Evolutionary conservation across 2,329 filamentous ascomycete genomes (phyloP).

Genomic region (Phaeosphaeria sp.): DNA sequence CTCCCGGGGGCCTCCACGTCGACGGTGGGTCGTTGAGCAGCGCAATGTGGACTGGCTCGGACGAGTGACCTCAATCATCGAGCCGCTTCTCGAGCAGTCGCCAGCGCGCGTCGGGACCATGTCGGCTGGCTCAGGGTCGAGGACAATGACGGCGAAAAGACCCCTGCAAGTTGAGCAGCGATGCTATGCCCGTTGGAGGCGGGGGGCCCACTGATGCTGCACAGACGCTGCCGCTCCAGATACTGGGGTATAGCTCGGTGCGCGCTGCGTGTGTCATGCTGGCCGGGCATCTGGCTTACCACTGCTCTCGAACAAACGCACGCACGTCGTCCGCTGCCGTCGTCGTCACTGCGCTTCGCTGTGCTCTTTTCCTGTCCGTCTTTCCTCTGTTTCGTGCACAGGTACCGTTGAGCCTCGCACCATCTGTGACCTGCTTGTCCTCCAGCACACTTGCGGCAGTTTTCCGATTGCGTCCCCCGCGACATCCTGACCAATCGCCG

Average conservation of each 20-base stretch:
- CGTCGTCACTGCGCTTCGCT: constrained; percentile 16
- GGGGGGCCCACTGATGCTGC: constrained; percentile 22
- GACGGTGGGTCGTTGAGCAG: constrained; percentile 11
- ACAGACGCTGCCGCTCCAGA: too few species aligned
- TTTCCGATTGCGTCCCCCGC: constrained; percentile 16
- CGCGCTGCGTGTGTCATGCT: constrained; percentile 37
- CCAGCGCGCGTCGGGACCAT: constrained; percentile 5
- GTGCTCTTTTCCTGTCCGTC: background rate
- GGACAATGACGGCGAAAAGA: constrained; percentile 15
- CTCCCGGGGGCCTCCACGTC: constrained; percentile 12
- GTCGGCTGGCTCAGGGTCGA: constrained; percentile 1
- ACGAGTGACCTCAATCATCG: constrained; percentile 13
- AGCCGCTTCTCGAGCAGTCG: constrained; percentile 14
- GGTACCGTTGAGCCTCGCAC: background rate
- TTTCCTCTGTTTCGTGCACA: background rate
- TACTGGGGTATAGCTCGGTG: constrained; percentile 23
- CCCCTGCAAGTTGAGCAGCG: constrained; percentile 16
- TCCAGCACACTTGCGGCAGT: background rate
- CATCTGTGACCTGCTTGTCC: background rate
- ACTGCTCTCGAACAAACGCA: constrained; percentile 5
- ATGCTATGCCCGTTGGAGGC: background rate
- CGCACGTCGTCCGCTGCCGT: constrained; percentile 9
- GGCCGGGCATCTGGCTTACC: constrained; percentile 40
- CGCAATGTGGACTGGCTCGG: background rate
- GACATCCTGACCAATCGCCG: constrained; percentile 32